Conservation (phyloP, 2,329 filamentous ascomycete species). For the Lachnellula arida region DNA sequence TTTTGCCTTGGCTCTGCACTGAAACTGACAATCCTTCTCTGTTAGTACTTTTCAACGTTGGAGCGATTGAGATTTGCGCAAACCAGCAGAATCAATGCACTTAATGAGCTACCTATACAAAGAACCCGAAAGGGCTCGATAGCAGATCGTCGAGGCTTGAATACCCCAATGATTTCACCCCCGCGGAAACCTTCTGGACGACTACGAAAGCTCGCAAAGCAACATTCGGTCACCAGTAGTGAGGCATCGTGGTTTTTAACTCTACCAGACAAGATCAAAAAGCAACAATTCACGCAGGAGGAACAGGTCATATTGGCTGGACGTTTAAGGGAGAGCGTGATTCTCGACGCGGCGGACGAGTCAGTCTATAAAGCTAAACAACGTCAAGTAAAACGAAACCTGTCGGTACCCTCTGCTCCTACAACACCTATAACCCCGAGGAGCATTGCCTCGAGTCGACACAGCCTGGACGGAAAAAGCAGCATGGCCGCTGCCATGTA, state of each 20-base stretch:
- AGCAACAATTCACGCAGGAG: slow-evolving; percentile 65
- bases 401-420: slow-evolving; percentile 24
- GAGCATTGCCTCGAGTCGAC: slow-evolving; percentile 16
- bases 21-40: slow-evolving; percentile 11
- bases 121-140: slow-evolving; percentile 20
- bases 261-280: slow-evolving; percentile 68
- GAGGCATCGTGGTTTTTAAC: slow-evolving; percentile 65
- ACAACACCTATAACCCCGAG: slow-evolving; percentile 19
- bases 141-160: slow-evolving; percentile 28
- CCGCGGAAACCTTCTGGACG: slow-evolving; percentile 22
- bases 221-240: slow-evolving; percentile 41
- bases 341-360: slow-evolving; percentile 55
- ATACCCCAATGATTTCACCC: slow-evolving; percentile 23
- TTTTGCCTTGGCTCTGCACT: not conserved
- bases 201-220: slow-evolving; percentile 25
- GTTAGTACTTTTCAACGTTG: slow-evolving; percentile 67
- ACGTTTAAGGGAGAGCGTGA: slow-evolving; percentile 46
- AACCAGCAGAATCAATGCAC: slow-evolving; percentile 34
- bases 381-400: slow-evolving; percentile 35
- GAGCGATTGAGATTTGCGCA: slow-evolving; percentile 65
- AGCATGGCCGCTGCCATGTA: slow-evolving; percentile 40
- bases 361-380: slow-evolving; percentile 46
- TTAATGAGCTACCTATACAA: slow-evolving; percentile 28
- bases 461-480: slow-evolving; percentile 13
- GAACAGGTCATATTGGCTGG: slow-evolving; percentile 61